A percentile compares a stretch with the other conserved stretches of the same genome.
These are phyloP conservation scores for Penicillium canescens DNA, from an alignment of 495 filamentous ascomycete species.

Conservation along the genomic window DNA sequence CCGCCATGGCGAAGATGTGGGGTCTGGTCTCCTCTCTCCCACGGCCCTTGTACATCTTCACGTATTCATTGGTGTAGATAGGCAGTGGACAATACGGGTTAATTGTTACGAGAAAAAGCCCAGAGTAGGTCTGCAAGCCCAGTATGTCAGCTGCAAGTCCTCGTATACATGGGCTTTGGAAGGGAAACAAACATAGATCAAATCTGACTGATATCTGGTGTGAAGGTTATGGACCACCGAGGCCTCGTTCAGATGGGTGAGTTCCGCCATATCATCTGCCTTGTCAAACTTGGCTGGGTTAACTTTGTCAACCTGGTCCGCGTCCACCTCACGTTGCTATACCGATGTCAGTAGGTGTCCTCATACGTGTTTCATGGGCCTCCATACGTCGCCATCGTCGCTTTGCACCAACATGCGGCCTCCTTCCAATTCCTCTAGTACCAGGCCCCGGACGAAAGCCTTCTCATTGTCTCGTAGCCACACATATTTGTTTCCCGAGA, in stretches of 20 bases:
- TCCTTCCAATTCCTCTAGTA: slow-evolving; percentile 75
- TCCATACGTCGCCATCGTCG: slow-evolving; percentile 84
- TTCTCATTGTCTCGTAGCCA: slow-evolving; percentile 86
- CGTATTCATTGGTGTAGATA: slow-evolving; percentile 95
- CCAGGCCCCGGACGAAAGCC: slow-evolving; percentile 90
- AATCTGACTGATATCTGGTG: slow-evolving; percentile 87
- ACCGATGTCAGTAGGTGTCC: not conserved
- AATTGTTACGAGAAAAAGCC: slow-evolving; percentile 93
- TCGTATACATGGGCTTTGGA: not conserved
- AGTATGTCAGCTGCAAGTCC: slow-evolving; percentile 5
- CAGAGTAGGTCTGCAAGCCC: slow-evolving; percentile 78
- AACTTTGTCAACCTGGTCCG: slow-evolving; percentile 92
- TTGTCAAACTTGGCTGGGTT: slow-evolving; percentile 99
- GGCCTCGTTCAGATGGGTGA: slow-evolving; percentile 96
- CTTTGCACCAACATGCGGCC: slow-evolving; percentile 79
- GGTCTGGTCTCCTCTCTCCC: slow-evolving; percentile 91
- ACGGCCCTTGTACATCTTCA: slow-evolving; percentile 94
- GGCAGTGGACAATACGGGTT: slow-evolving; percentile 95
- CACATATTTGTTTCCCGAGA: slow-evolving; percentile 98
- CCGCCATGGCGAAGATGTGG: slow-evolving; percentile 98
- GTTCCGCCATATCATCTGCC: slow-evolving; percentile 97
- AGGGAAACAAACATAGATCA: slow-evolving; percentile 76
- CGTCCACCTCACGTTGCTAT: slow-evolving; percentile 82
- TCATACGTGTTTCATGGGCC: not conserved
- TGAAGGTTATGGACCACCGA: slow-evolving; percentile 98